phyloP scores from a whole-genome alignment of 1,139 yeast genomes.

The Chernovozyma aurita region DNA sequence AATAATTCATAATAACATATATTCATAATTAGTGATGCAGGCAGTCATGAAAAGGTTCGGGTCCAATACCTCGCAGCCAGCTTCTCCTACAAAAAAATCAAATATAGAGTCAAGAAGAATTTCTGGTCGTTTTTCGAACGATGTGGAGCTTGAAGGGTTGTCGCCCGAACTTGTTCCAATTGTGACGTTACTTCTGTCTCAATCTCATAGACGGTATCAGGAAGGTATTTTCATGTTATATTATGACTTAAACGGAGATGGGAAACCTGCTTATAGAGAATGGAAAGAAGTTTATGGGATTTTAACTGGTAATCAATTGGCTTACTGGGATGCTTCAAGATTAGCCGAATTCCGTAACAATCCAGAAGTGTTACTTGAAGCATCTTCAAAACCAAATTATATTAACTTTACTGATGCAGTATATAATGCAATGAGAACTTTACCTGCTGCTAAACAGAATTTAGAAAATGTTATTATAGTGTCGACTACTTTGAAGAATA shows the following conservation, averaged over 20 bases:
- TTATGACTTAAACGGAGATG: conserved; percentile 75
- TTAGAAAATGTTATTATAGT: conserved; percentile 77
- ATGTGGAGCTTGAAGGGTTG: conserved; percentile 19
- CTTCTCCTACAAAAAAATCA: conserved; percentile 4
- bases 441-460: conserved; percentile 61
- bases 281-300: conserved; percentile 96
- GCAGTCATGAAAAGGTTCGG: conserved; percentile 7
- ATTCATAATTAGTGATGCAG: conserved; percentile 1
- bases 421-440: conserved; percentile 64
- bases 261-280: conserved; percentile 73
- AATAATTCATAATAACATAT: neutral
- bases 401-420: conserved; percentile 88
- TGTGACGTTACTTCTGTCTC: conserved; percentile 67
- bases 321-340: conserved; percentile 86
- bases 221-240: conserved; percentile 74
- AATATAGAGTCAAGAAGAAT: neutral
- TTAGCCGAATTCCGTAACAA: conserved; percentile 52
- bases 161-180: conserved; percentile 76
- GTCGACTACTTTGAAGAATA: conserved; percentile 85
- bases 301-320: conserved; percentile 83
- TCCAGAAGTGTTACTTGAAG: conserved; percentile 48
- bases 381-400: conserved; percentile 75
- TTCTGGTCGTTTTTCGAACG: neutral
- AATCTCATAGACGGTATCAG: conserved; percentile 64
- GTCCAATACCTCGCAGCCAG: conserved; percentile 2